A percentile compares a stretch with the other conserved stretches of the same genome.
Conservation (phyloP, 2,329 filamentous ascomycete genomes). For the Fusarium pseudograminearum region DNA sequence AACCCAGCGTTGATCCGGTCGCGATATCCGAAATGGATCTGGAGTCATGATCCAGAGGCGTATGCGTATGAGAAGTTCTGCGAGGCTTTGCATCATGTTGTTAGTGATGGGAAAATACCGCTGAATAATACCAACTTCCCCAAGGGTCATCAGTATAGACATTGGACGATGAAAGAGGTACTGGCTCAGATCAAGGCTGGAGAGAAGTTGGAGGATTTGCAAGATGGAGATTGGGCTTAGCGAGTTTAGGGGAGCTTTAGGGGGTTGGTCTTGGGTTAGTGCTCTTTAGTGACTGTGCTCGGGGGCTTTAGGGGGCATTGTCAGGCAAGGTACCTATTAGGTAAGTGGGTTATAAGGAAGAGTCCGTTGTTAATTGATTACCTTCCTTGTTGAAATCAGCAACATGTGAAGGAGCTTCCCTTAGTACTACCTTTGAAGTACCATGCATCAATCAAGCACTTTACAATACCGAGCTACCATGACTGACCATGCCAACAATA, state of each 20-base stretch:
- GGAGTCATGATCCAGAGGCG: conserved; percentile 34
- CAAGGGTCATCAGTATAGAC: conserved; percentile 28
- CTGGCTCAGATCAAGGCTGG: conserved; percentile 33
- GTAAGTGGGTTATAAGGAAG: too few species aligned
- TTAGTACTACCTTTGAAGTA: too few species aligned
- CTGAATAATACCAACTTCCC: conserved; percentile 31
- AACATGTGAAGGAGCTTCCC: not conserved
- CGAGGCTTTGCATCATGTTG: conserved; percentile 29
- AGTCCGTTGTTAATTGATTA: not conserved
- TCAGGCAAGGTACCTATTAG: too few species aligned
- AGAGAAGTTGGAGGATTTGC: conserved; percentile 32
- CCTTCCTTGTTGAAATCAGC: too few species aligned
- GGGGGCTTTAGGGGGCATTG: too few species aligned
- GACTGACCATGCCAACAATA: rapidly evolving
- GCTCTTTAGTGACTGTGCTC: not conserved
- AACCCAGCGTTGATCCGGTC: conserved; percentile 28
- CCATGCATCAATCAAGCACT: too few species aligned
- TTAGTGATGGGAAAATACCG: conserved; percentile 25
- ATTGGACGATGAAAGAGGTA: conserved; percentile 37
- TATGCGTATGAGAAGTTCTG: conserved; percentile 38
- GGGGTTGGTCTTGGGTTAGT: too few species aligned
- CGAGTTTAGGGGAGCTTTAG: not conserved
- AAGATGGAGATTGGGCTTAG: conserved; percentile 34
- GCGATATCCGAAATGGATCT: conserved; percentile 31
- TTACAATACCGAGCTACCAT: rapidly evolving